Evolutionary conservation across 208 protist species (phyloP), one percentile per base, ranked within the genome.

Genomic region (Crithidia sp.): DNA sequence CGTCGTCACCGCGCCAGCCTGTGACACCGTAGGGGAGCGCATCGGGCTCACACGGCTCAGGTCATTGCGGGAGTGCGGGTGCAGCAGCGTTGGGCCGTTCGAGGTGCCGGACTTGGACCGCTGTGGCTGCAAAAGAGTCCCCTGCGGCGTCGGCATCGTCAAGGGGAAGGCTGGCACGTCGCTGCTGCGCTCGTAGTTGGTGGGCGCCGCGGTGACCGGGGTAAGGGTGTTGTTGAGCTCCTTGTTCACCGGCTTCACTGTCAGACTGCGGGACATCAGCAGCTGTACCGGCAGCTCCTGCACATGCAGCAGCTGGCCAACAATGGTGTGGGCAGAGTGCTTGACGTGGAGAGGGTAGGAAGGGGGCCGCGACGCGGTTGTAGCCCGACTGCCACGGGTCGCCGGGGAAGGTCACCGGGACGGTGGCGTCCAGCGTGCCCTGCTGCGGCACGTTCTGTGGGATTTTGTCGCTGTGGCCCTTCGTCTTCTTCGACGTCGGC

Each of bases 381-480:
- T 92, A 95, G 0, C 84, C 88, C 5, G 82, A 60, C 82, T 87
- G 80, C 76, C 88, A 95, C 7, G 77, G 57, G 61, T 95, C 87
- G 13, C 79, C 68, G 8, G 58, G 41, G 64, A 43, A 68, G 39
- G 64, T 57, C 10, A 66, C 71, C 2, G 47, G 62, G 16, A 83
- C 45, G 9, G 79, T 74, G 5, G 70, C 60, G n/a, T 71, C 76
- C 40, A 82, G 66, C 61, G 58, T 67, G 61, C 57, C 36, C 66
- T 84, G 66, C 40, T 73, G 79, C 13, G 78, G 72, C 6, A 90
- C 44, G 7, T 74, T 73, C 67, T 71, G 79, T 59, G 86, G 80
- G n/a, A 72, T 78, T 58, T 67, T 71, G 7, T 68, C 76, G 17
- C 45, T 61, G 43, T 59, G 36, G 52, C 81, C 50, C 59, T 79